Conservation (phyloP, 768 basidiomycete species). For the Russula sp. region DNA sequence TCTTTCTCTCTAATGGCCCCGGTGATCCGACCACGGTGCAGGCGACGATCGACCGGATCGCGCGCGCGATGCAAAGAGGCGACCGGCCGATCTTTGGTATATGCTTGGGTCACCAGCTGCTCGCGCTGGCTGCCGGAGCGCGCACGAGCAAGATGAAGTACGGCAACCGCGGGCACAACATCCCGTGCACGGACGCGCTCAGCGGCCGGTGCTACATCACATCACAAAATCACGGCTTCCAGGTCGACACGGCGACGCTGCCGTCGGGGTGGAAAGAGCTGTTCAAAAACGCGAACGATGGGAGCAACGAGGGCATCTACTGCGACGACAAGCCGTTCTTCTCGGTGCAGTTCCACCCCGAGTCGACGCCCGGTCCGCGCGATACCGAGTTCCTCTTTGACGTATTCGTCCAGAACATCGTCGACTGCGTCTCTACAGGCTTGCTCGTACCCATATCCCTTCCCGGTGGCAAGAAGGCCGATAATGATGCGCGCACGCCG, state of each 20-base stretch:
- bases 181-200: conserved; percentile 91
- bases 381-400: conserved; percentile 99
- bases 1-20: conserved; percentile 97
- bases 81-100: conserved; percentile 95
- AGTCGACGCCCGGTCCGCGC: conserved; percentile 92
- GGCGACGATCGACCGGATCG: conserved; percentile 62
- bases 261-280: conserved; percentile 87
- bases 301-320: conserved; percentile 96
- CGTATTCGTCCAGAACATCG: conserved; percentile 86
- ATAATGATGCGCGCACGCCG: conserved; percentile 69
- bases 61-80: conserved; percentile 59
- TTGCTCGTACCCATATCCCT: conserved; percentile 54
- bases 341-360: conserved; percentile 99
- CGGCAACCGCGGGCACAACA: conserved; percentile 98
- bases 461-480: conserved; percentile 75
- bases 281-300: conserved; percentile 95
- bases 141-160: conserved; percentile 99
- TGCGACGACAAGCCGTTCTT: conserved; percentile 92
- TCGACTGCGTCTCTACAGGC: conserved; percentile 60
- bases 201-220: conserved; percentile 99
- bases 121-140: conserved; percentile 92
- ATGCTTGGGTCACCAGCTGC: conserved; percentile 95
- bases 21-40: conserved; percentile 89
- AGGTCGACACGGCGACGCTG: conserved; percentile 79
- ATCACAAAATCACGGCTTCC: conserved; percentile 97